Percentiles rank a stretch among this genome's conserved stretches.
Conservation (phyloP, 2,329 filamentous ascomycete species). For the Verticillium nonalfalfae region DNA sequence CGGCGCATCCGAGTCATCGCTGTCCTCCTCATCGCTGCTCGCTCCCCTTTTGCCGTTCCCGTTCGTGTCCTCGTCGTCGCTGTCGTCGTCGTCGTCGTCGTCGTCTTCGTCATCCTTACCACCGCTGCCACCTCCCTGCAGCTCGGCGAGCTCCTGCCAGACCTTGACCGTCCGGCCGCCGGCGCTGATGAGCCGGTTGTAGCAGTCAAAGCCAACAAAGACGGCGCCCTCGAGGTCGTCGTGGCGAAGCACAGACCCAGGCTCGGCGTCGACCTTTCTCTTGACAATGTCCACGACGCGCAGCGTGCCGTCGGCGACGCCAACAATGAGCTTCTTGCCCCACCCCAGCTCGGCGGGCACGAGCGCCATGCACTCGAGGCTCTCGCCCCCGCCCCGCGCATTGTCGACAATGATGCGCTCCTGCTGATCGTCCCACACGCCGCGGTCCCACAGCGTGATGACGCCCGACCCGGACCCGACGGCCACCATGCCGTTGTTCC, state of each 20-base stretch:
- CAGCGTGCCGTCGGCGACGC: constrained; percentile 73
- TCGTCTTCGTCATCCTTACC: constrained; percentile 33
- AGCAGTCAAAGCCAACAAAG: constrained; percentile 75
- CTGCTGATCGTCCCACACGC: constrained; percentile 92
- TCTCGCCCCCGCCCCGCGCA: constrained; percentile 60
- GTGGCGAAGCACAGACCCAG: constrained; percentile 50
- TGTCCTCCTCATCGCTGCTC: constrained; percentile 39
- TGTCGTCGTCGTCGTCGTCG: constrained; percentile 37
- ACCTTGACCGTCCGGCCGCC: constrained; percentile 84
- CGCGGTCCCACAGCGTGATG: constrained; percentile 88
- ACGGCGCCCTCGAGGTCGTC: constrained; percentile 85
- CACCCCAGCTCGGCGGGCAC: constrained; percentile 65
- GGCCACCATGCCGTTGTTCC: constrained; percentile 68
- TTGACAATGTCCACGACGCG: constrained; percentile 68
- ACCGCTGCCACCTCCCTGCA: constrained; percentile 34
- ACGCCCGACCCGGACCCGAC: constrained; percentile 73
- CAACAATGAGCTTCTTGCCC: constrained; percentile 71
- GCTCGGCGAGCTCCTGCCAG: constrained; percentile 73
- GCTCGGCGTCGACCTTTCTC: constrained; percentile 63
- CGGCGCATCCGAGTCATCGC: constrained; percentile 37
- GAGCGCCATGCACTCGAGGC: constrained; percentile 69
- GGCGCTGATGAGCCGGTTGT: constrained; percentile 81
- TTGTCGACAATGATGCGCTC: constrained; percentile 75
- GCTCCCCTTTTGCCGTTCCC: constrained; percentile 42
- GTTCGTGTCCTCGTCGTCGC: constrained; percentile 27